Evolutionary conservation across 2,329 filamentous ascomycete species (phyloP), one percentile per base, ranked within the genome.

Genomic region (Mycogone perniciosa): DNA sequence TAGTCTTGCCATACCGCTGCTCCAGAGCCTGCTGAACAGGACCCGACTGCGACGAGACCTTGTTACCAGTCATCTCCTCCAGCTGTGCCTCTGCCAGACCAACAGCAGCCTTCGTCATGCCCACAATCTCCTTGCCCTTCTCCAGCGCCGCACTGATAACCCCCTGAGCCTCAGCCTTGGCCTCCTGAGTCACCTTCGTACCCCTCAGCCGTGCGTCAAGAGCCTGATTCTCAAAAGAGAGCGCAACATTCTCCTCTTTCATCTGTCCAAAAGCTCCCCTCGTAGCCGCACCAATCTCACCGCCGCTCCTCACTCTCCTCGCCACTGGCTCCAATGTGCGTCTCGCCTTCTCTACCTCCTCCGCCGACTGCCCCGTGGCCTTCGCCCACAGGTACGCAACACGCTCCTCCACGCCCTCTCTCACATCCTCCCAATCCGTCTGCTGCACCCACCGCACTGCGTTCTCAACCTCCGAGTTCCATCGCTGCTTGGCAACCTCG

Each of bases 381-480:
- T 61, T 67, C 33, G 59, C 62, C 76, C 69, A 80, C 11, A 81
- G 55, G n/a, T 70, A 64, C 7, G 68, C 68, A 35, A 73, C 65
- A 31, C 67, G 64, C 10, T 70, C 71, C 64, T 85, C 82, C 57
- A 82, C 68, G 2, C 71, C 73, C 56, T 85, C 79, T 48, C 82
- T 76, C 48, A 84, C 75, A 47, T 76, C 75, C 44, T 73, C 69
- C 85, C 84, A 89, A 65, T 86, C 80, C 54, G 78, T 82, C 33
- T 70, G 75, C 68, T 89, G 81, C 51, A 81, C 78, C 76, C 81
- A 85, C 52, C 74, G 75, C 50, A 86, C 84, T 46, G 84, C 76
- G 54, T 75, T 74, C 65, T 85, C 79, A 34, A 92, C 68, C 67
- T 92, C 87, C 46, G 77, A 68, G 66, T 93, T 92, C 88, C 88